Evolutionary conservation across 2,329 filamentous ascomycete species (phyloP), one percentile per base, ranked within the genome.

Genomic region (Neofusicoccum parvum): DNA sequence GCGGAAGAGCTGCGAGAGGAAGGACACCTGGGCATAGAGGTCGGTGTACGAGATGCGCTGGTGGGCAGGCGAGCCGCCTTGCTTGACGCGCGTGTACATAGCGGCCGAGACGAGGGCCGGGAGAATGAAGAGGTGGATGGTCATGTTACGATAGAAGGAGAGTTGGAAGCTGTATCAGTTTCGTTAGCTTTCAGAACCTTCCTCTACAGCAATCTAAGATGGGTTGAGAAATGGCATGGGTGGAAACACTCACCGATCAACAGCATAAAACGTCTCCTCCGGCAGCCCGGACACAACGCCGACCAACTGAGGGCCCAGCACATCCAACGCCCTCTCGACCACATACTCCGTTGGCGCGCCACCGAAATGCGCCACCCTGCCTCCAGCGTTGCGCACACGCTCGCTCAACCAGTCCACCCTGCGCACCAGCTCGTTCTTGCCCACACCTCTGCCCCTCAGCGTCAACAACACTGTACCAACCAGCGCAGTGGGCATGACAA

Each of bases 61-160:
- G 70, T 90, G 87, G 3, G 88, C 83, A 0, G 92, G 90, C 0
- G 91, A 92, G n/a, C 94, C 94, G 15, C 95, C 95, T 68, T 88
- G 88, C 78, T 99, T 99, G 64, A 98, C 91, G 50, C 88, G 87
- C 0, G 89, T 95, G 77, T 99, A 99, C 84, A 99, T 89, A 34
- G 91, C 91, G 4, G 90, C 92, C 67, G 92, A 95, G 23, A 98
- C 92, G 4, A 99, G 83, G 0, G 94, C 91, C 75, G 98, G 94
- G 2, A 92, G 90, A 65, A 99, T 95, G 77, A 99, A 99, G 5
- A 99, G 86, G 75, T 99, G 95, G 68, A 99, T 99, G 0, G 94
- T 97, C 95, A 98, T 98, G 78, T 99, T 99, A 62, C 95, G 90
- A 80, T 99, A 99, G 78, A 99, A 99, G 0, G 93, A 97, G 10